Percentiles rank a stretch among this genome's conserved stretches.
Conservation (phyloP, 495 filamentous ascomycete species). For the Penicillium simplicissimum region DNA sequence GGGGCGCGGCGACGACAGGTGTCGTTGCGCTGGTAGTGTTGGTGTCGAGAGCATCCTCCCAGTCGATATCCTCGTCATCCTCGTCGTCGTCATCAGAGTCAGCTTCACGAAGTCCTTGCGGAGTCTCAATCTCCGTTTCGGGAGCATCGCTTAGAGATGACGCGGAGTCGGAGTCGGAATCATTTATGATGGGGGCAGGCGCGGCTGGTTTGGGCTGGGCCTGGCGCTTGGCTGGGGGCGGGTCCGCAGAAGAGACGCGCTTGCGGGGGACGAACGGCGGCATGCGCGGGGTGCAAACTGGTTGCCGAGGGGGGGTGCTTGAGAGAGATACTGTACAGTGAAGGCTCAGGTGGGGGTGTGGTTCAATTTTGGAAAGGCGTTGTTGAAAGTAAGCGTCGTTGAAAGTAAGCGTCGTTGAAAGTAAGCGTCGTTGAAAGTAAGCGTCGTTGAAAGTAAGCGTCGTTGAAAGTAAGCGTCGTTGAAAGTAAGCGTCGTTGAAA, state of each 20-base stretch:
- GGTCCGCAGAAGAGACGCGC: constrained; percentile 54
- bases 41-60: constrained; percentile 77
- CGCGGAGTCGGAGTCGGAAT: constrained; percentile 53
- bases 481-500: neutral
- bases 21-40: constrained; percentile 31
- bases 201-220: constrained; percentile 21
- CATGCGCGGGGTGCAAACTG: constrained; percentile 35
- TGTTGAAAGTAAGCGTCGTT: neutral
- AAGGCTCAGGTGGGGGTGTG: neutral
- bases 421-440: neutral
- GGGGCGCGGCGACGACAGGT: constrained; percentile 28
- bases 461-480: neutral
- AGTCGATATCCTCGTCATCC: constrained; percentile 74
- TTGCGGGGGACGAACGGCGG: constrained; percentile 55
- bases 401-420: neutral
- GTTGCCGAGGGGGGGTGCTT: neutral
- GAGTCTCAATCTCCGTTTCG: constrained; percentile 20
- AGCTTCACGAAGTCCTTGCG: constrained; percentile 3
- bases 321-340: neutral
- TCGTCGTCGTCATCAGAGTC: constrained; percentile 56
- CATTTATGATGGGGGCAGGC: constrained; percentile 15
- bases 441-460: neutral
- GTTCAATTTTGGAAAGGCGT: neutral
- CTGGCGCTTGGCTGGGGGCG: constrained; percentile 69
- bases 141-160: constrained; percentile 65